Evolutionary conservation across 202 grass and related monocot species (phyloP), one percentile per base, ranked within the genome.

Genomic region (Carex sylvatica): DNA sequence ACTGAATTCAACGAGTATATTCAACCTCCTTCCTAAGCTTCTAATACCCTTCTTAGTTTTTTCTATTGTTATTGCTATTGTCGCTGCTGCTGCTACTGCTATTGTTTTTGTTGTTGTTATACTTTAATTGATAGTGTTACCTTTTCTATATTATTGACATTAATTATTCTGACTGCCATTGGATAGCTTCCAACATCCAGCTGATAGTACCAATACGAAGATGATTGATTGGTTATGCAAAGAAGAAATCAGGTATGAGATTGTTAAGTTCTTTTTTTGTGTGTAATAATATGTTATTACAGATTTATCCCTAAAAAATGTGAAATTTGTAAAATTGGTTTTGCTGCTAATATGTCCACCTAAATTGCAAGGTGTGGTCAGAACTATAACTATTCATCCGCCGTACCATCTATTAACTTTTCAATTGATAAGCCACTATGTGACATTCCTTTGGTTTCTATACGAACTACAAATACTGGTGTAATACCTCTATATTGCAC

Each of bases 1-100:
- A 92, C 78, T 33, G 97, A 99, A 80, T 93, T 99, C 78, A 99
- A 99, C 2, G 93, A 96, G 97, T 96, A 96, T 83, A 81, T 38
- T 77, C 18, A 58, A 66, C 85, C 78, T 86, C 35, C 63, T 23
- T 12, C 19, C 6, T 78, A 6, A 85, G 26, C 30, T 58, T 53
- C 28, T 77, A 74, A 30, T 18, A 42, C 33, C 10, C 65, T 59
- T 9, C 24, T 71, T 71, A 47, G 40, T 38, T 19, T 20, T 76
- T 56, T 59, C 30, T 35, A 23, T 38, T 65, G 6, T 82, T 66
- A 68, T 49, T 67, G 26, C 26, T 31, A 58, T 4, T 73, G 36
- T 7, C 6, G 64, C 49, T 33, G 33, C 33, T 56, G 47, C 38
- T 10, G 38, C 40, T 13, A 30, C 20, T 36, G 31, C 24, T 38